Base-by-base conservation (phyloP, 1,284 basidiomycete species). In the Trichosporon ovoides region DNA sequence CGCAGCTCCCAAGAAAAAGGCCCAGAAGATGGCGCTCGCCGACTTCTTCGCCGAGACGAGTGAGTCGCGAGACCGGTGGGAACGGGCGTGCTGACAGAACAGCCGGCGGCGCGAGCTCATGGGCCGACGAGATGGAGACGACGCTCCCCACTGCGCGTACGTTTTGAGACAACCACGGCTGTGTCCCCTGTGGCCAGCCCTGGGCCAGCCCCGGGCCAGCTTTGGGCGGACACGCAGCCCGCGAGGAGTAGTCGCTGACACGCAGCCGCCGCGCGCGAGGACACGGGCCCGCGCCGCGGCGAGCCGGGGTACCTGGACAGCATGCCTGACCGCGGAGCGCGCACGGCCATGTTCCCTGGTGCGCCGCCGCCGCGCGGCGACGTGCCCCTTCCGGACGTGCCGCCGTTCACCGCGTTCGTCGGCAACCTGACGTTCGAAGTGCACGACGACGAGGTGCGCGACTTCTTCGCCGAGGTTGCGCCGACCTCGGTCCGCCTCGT, bases 401-500 rank as follows among this genome's bases (percentile, higher is more conserved):
- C 96, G 14, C 96, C 96, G 12, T 99, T 85, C 80, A 98, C 94
- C 37, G 94, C 91, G 9, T 98, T 93, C 69, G 83, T 98, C 66
- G 96, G 95, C 57, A 98, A 98, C 79, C 81, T 99, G 54, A 83
- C 91, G 3, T 98, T 97, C 68, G 96, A 98, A 78, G 84, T 92
- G 50, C 85, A 85, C 18, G 93, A 97, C 70, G 74, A 74, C 9
- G 92, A 98, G 67, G 79, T 99, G 40, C 87, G 85, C 58, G 81
- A 82, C 33, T 96, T 93, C 77, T 97, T 97, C 66, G 55, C 51
- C 35, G 67, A 67, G 52, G 74, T 77, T 10, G 66, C 90, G 86
- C 83, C 86, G 62, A 88, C 89, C 74, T 87, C 87, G 22, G 84
- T 93, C 64, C 93, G 97, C 80, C 88, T 98, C 64, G 94, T 98